Evolutionary conservation across 2,329 filamentous ascomycete species (phyloP).

Genomic region (Helicocarpus griseus): DNA sequence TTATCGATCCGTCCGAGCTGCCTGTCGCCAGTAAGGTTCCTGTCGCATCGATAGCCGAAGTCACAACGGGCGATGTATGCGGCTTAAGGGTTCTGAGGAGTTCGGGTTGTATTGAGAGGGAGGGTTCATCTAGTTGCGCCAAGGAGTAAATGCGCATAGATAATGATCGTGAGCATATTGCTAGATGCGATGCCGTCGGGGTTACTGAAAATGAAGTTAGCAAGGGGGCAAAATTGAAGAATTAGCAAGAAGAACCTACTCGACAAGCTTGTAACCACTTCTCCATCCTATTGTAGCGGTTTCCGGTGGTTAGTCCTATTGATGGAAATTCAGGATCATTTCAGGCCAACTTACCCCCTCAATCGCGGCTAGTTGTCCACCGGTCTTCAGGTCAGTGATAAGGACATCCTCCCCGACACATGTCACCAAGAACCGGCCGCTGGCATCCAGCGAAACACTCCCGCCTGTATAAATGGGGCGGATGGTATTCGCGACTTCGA

Average conservation of each 20-base stretch:
- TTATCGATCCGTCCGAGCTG: slow-evolving; percentile 84
- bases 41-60: slow-evolving; percentile 73
- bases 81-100: slow-evolving; percentile 77
- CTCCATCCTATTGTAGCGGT: slow-evolving; percentile 50
- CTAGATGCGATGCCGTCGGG: slow-evolving; percentile 75
- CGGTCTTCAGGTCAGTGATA: slow-evolving; percentile 73
- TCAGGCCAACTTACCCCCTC: slow-evolving; percentile 61
- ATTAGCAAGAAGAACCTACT: slow-evolving; percentile 21
- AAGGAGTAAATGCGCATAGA: slow-evolving; percentile 88
- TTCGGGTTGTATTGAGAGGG: slow-evolving; percentile 52
- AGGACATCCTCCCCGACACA: slow-evolving; percentile 87
- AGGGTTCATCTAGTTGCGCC: slow-evolving; percentile 45
- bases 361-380: slow-evolving; percentile 70
- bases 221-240: background rate
- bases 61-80: slow-evolving; percentile 80
- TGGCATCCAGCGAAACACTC: slow-evolving; percentile 70
- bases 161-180: slow-evolving; percentile 88
- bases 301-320: slow-evolving; percentile 1
- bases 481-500: slow-evolving; percentile 71
- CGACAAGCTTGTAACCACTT: slow-evolving; percentile 36
- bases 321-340: slow-evolving; percentile 10
- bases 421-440: slow-evolving; percentile 73
- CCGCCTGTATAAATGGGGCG: slow-evolving; percentile 93
- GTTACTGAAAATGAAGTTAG: slow-evolving; percentile 51
- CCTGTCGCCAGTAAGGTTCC: slow-evolving; percentile 87